Conservation (phyloP, 345 rosid species). For the Salix arbutifolia region DNA sequence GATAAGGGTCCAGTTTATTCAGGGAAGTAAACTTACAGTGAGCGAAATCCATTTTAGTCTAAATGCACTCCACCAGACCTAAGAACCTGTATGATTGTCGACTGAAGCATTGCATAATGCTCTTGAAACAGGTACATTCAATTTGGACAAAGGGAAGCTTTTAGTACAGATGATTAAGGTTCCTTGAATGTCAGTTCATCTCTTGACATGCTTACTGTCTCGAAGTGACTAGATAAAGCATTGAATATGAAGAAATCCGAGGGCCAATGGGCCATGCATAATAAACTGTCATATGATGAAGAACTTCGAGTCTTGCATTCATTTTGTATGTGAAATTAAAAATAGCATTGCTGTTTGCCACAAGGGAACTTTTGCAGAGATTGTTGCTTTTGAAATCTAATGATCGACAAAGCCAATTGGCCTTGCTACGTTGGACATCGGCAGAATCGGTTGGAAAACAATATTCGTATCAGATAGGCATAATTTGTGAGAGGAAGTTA, state of each 20-base stretch:
- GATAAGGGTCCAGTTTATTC: background rate
- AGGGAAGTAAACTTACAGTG: background rate
- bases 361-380: background rate
- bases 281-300: no score
- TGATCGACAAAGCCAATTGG: background rate
- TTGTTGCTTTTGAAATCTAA: background rate
- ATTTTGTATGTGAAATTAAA: no score
- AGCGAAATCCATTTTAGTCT: background rate
- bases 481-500: background rate
- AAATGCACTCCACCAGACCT: background rate
- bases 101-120: background rate
- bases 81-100: background rate
- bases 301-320: no score
- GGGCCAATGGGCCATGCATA: no score
- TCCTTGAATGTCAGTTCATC: background rate
- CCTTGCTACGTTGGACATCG: background rate
- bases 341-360: background rate
- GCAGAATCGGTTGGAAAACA: background rate
- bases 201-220: background rate
- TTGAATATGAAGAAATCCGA: no score
- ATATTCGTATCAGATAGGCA: background rate
- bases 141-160: no score
- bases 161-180: no score
- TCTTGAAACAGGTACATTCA: background rate
- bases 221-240: no score